Evolutionary conservation across 306 rosid genomes (phyloP), one percentile per base, ranked within the genome.

Genomic region (Astragalus membranaceus): DNA sequence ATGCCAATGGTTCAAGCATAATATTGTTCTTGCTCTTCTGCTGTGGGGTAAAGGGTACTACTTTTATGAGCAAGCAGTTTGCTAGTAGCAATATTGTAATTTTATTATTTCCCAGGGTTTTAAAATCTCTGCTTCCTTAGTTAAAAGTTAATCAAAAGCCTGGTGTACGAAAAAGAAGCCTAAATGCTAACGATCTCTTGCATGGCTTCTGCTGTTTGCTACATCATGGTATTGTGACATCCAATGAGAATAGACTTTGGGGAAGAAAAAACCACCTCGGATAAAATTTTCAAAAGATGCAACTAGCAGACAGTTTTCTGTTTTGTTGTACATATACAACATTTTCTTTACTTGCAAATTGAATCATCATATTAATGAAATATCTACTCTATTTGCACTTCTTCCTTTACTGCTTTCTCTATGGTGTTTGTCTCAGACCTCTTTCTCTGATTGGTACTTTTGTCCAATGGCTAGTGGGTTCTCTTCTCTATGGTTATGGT

Each of bases 21-120:
- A 33, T 78, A 55, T n/a, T 73, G 32, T 46, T 49, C 64, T 49
- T 70, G 36, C 5, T 17, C 61, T 32, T 26, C 67, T 42, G 48
- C 37, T 57, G 49, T 8, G 55, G 37, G 63, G 39, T 78, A 56
- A 64, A 47, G 3, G 16, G 43, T 53, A 51, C 33, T 52, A n/a
- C 70, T 29, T 70, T 36, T 70, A 70, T 32, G 67, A 44, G 23
- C 55, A n/a, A 72, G 35, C 43, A 49, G 37, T 58, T 39, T 69
- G 61, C 43, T 42, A 54, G 52, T 68, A 17, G 16, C 42, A 41
- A 37, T 32, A n/a, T 33, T 48, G 5, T 69, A 11, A 13, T 44
- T 54, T 26, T 42, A 3, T 16, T 64, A 65, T 56, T 32, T 0
- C 13, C 17, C 23, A 9, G 50, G 15, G 15, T 35, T 61, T 50